phyloP scores from a whole-genome alignment of 257 asterid species.

The Ilex asprella region DNA sequence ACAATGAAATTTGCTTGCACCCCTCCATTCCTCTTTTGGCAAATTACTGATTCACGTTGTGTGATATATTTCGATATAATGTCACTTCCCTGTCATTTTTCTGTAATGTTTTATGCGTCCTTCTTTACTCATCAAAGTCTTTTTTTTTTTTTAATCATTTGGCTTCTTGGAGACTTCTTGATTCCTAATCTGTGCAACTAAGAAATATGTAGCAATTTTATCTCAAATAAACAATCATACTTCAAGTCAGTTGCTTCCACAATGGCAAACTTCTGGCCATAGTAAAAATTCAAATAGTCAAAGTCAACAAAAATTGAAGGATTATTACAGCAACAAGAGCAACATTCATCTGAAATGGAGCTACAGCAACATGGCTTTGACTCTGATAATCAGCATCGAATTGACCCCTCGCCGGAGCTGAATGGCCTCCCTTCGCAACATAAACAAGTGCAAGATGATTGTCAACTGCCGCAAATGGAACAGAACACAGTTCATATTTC shows the following conservation, averaged over 20 bases:
- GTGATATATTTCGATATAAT: no score
- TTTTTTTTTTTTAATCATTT: no score
- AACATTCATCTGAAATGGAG: conserved; percentile 36
- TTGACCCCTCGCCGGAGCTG: conserved; percentile 25
- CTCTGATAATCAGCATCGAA: conserved; percentile 41
- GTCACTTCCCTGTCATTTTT: background rate
- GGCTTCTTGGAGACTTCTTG: background rate
- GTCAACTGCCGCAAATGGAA: conserved; percentile 27
- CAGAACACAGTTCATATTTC: conserved; percentile 31
- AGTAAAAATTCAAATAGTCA: conserved; percentile 39
- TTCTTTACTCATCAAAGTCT: background rate
- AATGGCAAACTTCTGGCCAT: conserved; percentile 51
- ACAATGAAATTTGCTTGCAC: no score
- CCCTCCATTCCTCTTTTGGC: no score
- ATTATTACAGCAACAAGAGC: conserved; percentile 38
- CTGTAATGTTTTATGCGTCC: background rate
- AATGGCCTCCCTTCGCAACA: conserved; percentile 23
- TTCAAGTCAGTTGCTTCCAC: conserved; percentile 41
- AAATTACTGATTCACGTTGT: no score
- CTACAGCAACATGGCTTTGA: conserved; percentile 33
- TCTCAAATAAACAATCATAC: conserved; percentile 42
- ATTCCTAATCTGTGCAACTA: conserved; percentile 1
- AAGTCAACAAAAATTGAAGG: conserved; percentile 36
- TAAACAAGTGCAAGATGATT: conserved; percentile 24
- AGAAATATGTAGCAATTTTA: conserved; percentile 28